Percentiles rank a stretch among this genome's conserved stretches.
These are phyloP conservation scores for Sanghuangporus baumii DNA, from an alignment of 1,284 basidiomycete genomes.

Conservation along the genomic window DNA sequence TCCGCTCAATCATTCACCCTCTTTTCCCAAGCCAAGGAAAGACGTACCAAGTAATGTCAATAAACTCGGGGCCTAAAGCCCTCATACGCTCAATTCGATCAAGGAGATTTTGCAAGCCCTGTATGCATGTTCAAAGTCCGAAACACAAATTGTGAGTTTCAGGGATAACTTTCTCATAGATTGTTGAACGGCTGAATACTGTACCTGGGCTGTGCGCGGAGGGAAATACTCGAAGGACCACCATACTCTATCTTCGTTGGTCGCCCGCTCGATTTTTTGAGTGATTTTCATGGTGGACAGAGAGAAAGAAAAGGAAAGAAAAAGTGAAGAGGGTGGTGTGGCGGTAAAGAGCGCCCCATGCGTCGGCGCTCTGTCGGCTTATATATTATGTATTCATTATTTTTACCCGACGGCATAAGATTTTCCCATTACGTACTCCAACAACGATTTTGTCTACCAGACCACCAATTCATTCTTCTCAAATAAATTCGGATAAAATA, in stretches of 20 bases:
- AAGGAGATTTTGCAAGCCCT: conserved; percentile 91
- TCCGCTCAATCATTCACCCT: neutral
- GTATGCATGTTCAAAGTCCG: neutral
- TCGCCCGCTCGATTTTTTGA: conserved; percentile 80
- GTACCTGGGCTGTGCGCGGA: conserved; percentile 88
- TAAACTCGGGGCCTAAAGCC: conserved; percentile 91
- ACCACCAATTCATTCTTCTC: neutral
- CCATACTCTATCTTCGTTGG: conserved; percentile 80
- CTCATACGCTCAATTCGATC: conserved; percentile 99
- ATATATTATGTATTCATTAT: neutral
- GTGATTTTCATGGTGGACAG: conserved; percentile 74
- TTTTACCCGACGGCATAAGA: neutral
- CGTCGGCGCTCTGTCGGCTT: neutral
- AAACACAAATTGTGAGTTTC: neutral
- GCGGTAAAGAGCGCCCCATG: neutral
- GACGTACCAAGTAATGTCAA: conserved; percentile 92
- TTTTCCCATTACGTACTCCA: neutral
- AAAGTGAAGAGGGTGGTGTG: conserved; percentile 16
- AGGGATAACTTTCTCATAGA: neutral
- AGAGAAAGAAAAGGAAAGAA: conserved; percentile 11
- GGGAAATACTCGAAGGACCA: conserved; percentile 99
- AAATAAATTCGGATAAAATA: neutral
- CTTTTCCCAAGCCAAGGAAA: conserved; percentile 5
- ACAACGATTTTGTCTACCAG: neutral
- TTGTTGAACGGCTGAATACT: conserved; percentile 17